phyloP scores from a whole-genome alignment of 2,329 filamentous ascomycete species.

The Fusarium ambrosium region DNA sequence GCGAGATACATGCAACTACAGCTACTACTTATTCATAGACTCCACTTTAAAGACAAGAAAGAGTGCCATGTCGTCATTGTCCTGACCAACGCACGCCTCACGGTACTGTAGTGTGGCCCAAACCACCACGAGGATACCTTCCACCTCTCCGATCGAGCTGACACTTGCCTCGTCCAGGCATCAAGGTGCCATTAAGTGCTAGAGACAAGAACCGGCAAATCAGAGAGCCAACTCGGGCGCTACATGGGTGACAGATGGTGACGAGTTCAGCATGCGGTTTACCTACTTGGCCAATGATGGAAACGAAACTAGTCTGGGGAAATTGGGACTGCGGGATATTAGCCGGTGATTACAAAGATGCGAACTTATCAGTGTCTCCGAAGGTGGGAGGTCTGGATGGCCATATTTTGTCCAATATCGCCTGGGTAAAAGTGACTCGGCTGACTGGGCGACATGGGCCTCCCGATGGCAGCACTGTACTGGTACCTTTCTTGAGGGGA shows the following conservation, averaged over 20 bases:
- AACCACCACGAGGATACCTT: background rate
- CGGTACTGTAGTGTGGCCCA: background rate
- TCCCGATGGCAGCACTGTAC: conserved; percentile 18
- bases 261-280: conserved; percentile 30
- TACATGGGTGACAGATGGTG: conserved; percentile 22
- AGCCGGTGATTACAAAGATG: conserved; percentile 27
- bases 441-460: conserved; percentile 13
- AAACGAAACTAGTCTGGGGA: conserved; percentile 17
- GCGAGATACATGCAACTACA: background rate
- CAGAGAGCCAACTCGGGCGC: background rate
- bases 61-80: background rate
- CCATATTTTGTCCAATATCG: conserved; percentile 15
- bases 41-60: background rate
- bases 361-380: conserved; percentile 1
- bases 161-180: background rate
- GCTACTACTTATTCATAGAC: background rate
- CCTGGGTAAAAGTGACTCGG: conserved; percentile 13
- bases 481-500: background rate
- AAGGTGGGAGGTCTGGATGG: conserved; percentile 1
- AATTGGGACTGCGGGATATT: conserved; percentile 17
- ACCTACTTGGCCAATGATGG: conserved; percentile 14
- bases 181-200: background rate
- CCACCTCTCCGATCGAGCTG: background rate
- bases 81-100: background rate
- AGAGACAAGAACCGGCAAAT: background rate